These are phyloP conservation scores for Cladophialophora carrionii DNA, from an alignment of 2,329 filamentous ascomycete genomes.

Conservation along the genomic window DNA sequence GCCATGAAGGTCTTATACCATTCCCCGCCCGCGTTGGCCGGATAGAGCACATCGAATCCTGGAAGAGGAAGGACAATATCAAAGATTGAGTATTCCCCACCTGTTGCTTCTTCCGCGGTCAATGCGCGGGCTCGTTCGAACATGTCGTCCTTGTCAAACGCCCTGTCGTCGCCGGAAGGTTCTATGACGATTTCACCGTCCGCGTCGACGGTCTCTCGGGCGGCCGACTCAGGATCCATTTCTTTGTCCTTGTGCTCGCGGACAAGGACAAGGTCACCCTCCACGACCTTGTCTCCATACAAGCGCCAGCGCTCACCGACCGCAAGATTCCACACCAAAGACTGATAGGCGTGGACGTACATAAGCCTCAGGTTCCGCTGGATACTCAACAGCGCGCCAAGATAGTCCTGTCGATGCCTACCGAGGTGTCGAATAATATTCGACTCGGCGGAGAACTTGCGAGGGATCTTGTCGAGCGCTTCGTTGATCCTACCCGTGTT, in stretches of 20 bases:
- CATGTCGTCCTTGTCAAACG: constrained; percentile 57
- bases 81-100: constrained; percentile 76
- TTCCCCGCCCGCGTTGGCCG: constrained; percentile 76
- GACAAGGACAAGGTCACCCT: constrained; percentile 80
- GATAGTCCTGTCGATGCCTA: constrained; percentile 65
- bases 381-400: constrained; percentile 79
- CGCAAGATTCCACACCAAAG: constrained; percentile 87
- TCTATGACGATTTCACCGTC: constrained; percentile 64
- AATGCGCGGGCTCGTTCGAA: constrained; percentile 74
- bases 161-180: constrained; percentile 61
- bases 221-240: constrained; percentile 33
- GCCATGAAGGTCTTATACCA: constrained; percentile 89
- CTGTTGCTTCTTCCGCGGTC: constrained; percentile 74
- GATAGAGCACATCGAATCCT: constrained; percentile 87
- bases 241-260: constrained; percentile 59
- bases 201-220: constrained; percentile 37
- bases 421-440: constrained; percentile 77
- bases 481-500: constrained; percentile 61
- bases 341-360: constrained; percentile 98
- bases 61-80: constrained; percentile 92
- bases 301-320: constrained; percentile 78
- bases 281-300: constrained; percentile 73
- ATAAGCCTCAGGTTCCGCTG: constrained; percentile 82
- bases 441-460: constrained; percentile 78
- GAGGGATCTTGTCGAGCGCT: constrained; percentile 71